Base-by-base conservation (phyloP, 1,284 basidiomycete genomes). In the Fomitiporia mediterranea region DNA sequence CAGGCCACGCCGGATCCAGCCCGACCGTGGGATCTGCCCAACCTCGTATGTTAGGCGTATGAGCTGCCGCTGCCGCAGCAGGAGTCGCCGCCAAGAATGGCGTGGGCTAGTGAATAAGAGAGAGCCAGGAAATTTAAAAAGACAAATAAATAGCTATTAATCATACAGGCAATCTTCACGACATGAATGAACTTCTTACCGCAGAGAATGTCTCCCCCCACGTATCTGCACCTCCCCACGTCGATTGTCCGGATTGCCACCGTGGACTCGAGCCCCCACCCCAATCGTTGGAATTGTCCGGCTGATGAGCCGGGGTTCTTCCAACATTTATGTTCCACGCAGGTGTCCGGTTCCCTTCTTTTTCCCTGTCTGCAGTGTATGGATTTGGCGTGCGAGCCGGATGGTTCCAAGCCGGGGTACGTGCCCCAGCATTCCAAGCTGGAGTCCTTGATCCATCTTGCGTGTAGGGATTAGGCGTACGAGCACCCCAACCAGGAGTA, bases 361-460 rank as follows among this genome's bases (percentile, higher is more conserved):
- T 77, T 15, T 76, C 71, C 37, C 77, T 74, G 11, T 73, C 76
- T 39, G 62, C 58, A 1, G 75, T 79, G 62, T 89, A 87, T 0
- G 87, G 86, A 68, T 90, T 90, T 3, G 88, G 87, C 15, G 88
- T 91, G 51, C 78, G 73, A 5, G 79, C 78, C 3, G 76, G 73
- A 5, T 77, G 71, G 58, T 75, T 79, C 82, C 82, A 84, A 4
- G 78, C 79, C 0, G 83, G 84, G 5, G 83, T 84, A 53, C 74
- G 74, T 74, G 39, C 76, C 0, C 67, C 66, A 17, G 54, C 48
- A 17, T 61, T 59, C 62, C 62, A 62, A 13, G 59, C 57, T 17
- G 62, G 62, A 5, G 62, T 62, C 32, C 47, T 70, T 72, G 34
- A 30, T 60, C 78, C 76, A 55, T 72, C 73, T 48, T 71, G 65